A percentile compares a stretch with the other conserved stretches of the same genome.
phyloP scores from a whole-genome alignment of 768 basidiomycete genomes.

The Grammothele lineata region DNA sequence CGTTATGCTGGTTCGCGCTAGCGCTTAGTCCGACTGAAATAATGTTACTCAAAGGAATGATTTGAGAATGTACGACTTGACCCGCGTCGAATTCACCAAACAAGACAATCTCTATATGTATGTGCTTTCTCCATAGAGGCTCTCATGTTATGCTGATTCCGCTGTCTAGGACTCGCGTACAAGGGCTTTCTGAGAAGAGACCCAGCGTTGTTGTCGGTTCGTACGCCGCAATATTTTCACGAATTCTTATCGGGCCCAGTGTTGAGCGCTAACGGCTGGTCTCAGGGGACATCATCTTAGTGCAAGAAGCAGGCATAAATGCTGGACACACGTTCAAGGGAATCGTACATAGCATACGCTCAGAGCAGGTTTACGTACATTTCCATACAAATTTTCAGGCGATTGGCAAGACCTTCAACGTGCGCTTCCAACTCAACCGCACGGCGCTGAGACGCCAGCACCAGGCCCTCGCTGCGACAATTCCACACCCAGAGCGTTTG shows the following conservation, averaged over 20 bases:
- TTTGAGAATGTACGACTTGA: conserved; percentile 33
- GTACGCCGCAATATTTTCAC: background rate
- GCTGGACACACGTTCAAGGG: conserved; percentile 31
- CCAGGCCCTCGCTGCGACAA: conserved; percentile 41
- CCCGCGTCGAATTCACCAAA: conserved; percentile 31
- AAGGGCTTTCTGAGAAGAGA: conserved; percentile 54
- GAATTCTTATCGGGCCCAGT: too few species aligned
- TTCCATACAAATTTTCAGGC: conserved; percentile 41
- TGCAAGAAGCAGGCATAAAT: conserved; percentile 15
- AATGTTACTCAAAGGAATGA: conserved; percentile 22
- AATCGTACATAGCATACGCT: conserved; percentile 45
- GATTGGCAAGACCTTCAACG: conserved; percentile 41
- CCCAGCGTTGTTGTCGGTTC: conserved; percentile 55
- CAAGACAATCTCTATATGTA: conserved; percentile 43
- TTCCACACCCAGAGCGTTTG: conserved; percentile 34
- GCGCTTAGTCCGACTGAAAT: background rate
- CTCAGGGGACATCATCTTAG: conserved; percentile 29
- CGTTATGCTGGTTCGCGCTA: background rate
- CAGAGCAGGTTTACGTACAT: conserved; percentile 39
- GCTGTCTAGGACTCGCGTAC: conserved; percentile 40
- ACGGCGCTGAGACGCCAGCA: conserved; percentile 52
- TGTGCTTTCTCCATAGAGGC: conserved; percentile 13
- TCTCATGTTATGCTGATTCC: too few species aligned
- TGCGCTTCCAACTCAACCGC: conserved; percentile 54
- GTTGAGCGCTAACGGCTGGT: too few species aligned